Evolutionary conservation across 2,329 filamentous ascomycete genomes (phyloP).

Genomic region (Parasarocladium wereldwijsianum): DNA sequence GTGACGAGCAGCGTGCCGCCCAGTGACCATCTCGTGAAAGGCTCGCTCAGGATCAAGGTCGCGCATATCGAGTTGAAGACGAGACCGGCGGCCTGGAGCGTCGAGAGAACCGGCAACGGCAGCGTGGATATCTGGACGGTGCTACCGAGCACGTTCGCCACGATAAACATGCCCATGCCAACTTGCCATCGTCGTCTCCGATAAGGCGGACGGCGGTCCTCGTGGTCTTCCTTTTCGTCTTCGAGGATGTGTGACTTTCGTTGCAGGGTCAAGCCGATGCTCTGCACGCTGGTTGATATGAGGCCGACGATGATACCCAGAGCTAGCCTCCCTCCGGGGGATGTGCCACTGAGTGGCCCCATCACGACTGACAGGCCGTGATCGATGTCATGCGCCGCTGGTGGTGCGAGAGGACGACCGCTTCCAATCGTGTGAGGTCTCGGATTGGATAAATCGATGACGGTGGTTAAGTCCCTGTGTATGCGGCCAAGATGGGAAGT

Average conservation of each 20-base stretch:
- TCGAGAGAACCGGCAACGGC: constrained; percentile 85
- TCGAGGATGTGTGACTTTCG: constrained; percentile 97
- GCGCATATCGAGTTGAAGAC: constrained; percentile 99
- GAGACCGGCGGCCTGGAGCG: constrained; percentile 84
- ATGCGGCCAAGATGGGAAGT: too few species aligned
- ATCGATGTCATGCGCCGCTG: constrained; percentile 31
- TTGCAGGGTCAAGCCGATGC: constrained; percentile 85
- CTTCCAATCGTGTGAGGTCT: too few species aligned
- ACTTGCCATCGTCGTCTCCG: constrained; percentile 87
- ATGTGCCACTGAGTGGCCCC: constrained; percentile 61
- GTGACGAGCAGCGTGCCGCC: constrained; percentile 82
- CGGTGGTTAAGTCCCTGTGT: too few species aligned
- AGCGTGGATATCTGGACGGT: constrained; percentile 96
- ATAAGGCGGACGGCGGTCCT: constrained; percentile 74
- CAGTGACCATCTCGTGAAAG: constrained; percentile 88
- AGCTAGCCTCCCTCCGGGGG: constrained; percentile 63
- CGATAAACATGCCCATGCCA: constrained; percentile 93
- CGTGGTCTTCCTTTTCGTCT: constrained; percentile 74
- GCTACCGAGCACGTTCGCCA: constrained; percentile 87
- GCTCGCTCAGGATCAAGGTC: constrained; percentile 79
- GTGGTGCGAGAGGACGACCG: too few species aligned
- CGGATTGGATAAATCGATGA: too few species aligned
- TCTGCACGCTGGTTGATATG: constrained; percentile 86
- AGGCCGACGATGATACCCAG: constrained; percentile 88
- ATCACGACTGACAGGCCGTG: constrained; percentile 33